phyloP scores from a whole-genome alignment of 1,284 basidiomycete species.

The Gomphus bonarii region DNA sequence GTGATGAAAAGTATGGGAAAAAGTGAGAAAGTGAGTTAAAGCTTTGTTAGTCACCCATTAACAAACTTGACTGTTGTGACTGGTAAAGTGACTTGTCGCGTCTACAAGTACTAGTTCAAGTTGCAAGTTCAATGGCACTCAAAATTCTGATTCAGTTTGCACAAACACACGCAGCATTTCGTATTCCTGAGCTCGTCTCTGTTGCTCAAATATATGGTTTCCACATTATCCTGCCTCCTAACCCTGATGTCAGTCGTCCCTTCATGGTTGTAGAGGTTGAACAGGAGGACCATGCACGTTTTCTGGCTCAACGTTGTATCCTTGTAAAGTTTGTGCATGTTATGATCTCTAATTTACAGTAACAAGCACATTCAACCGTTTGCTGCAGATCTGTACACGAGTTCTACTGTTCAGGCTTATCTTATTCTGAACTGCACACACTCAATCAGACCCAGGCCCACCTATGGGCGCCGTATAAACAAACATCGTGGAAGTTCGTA shows the following conservation, averaged over 20 bases:
- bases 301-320: slow-evolving; percentile 73
- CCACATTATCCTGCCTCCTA: slow-evolving; percentile 31
- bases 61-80: too few relatives aligned
- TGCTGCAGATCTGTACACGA: slow-evolving; percentile 60
- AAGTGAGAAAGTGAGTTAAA: too few relatives aligned
- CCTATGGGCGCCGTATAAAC: slow-evolving; percentile 52
- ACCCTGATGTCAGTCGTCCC: slow-evolving; percentile 46
- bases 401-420: slow-evolving; percentile 60
- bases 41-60: too few relatives aligned
- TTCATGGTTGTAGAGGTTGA: slow-evolving; percentile 68
- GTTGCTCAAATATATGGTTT: slow-evolving; percentile 60
- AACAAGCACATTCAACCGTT: slow-evolving; percentile 9
- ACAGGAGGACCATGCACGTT: slow-evolving; percentile 60
- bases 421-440: slow-evolving; percentile 63
- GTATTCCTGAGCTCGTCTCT: slow-evolving; percentile 70
- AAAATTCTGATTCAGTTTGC: slow-evolving; percentile 70
- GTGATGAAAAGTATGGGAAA: too few relatives aligned
- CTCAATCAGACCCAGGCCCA: slow-evolving; percentile 35
- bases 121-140: slow-evolving; percentile 24
- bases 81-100: too few relatives aligned
- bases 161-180: slow-evolving; percentile 70
- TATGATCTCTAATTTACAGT: neutral
- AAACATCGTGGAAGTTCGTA: slow-evolving; percentile 73
- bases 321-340: slow-evolving; percentile 61
- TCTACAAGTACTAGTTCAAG: too few relatives aligned